A percentile compares a stretch with the other conserved stretches of the same genome.
These are phyloP conservation scores for Tuber magnatum DNA, from an alignment of 495 filamentous ascomycete species.

Conservation along the genomic window DNA sequence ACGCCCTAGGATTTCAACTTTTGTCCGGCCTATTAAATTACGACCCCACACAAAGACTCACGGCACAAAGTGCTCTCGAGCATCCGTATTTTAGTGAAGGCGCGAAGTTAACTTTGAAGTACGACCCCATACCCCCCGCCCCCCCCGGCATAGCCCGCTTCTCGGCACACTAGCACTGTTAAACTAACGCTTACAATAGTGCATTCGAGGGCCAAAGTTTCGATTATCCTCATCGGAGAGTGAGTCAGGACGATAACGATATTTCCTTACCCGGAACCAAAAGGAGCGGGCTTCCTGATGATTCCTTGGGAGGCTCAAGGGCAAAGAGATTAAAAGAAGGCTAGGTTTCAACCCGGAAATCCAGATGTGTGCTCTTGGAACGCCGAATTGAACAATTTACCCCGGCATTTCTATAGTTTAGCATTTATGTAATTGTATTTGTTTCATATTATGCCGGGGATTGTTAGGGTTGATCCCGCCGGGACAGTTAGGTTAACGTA, in stretches of 20 bases:
- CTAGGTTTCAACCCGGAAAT: conserved; percentile 21
- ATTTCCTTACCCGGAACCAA: conserved; percentile 89
- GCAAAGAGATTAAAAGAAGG: conserved; percentile 62
- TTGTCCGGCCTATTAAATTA: conserved; percentile 79
- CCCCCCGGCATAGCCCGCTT: neutral
- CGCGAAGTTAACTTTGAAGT: conserved; percentile 37
- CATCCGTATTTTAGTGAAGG: conserved; percentile 74
- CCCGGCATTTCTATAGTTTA: neutral
- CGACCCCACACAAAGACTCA: conserved; percentile 81
- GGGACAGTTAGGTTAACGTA: neutral
- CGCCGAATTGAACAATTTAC: neutral
- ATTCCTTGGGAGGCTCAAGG: conserved; percentile 58
- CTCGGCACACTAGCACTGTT: conserved; percentile 26
- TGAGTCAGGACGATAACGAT: conserved; percentile 91
- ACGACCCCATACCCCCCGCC: neutral
- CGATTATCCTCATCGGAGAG: conserved; percentile 82
- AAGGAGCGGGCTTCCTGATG: conserved; percentile 77
- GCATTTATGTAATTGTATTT: neutral
- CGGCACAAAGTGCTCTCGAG: conserved; percentile 73
- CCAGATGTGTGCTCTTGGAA: neutral
- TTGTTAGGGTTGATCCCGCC: neutral
- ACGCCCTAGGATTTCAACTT: conserved; percentile 66
- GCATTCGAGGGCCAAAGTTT: conserved; percentile 84
- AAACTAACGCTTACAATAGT: conserved; percentile 60
- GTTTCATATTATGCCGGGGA: neutral